Conservation (phyloP, 805 yeast species). For the Wickerhamiella hasegawae region DNA sequence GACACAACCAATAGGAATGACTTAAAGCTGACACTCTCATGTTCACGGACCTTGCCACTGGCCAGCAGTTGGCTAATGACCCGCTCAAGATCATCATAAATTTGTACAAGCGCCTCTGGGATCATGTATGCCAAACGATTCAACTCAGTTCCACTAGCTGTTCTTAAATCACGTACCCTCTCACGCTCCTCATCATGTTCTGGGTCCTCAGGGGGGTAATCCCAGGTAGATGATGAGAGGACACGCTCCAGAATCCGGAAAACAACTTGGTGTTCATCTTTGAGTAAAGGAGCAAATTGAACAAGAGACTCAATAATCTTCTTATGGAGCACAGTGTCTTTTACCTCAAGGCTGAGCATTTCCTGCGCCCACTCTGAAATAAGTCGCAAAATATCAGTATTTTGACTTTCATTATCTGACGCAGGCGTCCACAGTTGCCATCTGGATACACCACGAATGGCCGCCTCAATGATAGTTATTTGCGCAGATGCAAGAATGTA, state of each 20-base stretch:
- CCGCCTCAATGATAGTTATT: conserved; percentile 73
- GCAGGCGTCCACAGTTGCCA: conserved; percentile 88
- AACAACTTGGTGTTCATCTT: conserved; percentile 55
- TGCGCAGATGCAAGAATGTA: conserved; percentile 66
- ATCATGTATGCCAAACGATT: conserved; percentile 86
- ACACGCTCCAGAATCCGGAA: conserved; percentile 75
- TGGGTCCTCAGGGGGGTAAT: conserved; percentile 47
- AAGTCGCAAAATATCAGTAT: conserved; percentile 42
- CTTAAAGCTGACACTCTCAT: conserved; percentile 86
- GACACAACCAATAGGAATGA: conserved; percentile 85
- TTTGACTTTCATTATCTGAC: conserved; percentile 34
- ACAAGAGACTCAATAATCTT: conserved; percentile 85
- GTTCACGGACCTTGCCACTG: conserved; percentile 59
- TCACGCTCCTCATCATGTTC: conserved; percentile 56
- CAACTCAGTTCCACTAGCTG: conserved; percentile 87
- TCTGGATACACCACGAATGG: conserved; percentile 80
- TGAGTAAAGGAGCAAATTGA: conserved; percentile 80
- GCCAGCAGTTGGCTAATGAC: conserved; percentile 61
- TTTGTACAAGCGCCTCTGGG: conserved; percentile 77
- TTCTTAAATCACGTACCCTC: conserved; percentile 68
- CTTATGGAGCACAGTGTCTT: conserved; percentile 67
- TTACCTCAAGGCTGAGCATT: conserved; percentile 54
- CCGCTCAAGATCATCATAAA: conserved; percentile 65
- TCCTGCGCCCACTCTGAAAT: conserved; percentile 42
- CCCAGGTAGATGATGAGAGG: conserved; percentile 70